Conservation (phyloP, 2,329 filamentous ascomycete genomes). For the Iodosphaeria phyllophila region DNA sequence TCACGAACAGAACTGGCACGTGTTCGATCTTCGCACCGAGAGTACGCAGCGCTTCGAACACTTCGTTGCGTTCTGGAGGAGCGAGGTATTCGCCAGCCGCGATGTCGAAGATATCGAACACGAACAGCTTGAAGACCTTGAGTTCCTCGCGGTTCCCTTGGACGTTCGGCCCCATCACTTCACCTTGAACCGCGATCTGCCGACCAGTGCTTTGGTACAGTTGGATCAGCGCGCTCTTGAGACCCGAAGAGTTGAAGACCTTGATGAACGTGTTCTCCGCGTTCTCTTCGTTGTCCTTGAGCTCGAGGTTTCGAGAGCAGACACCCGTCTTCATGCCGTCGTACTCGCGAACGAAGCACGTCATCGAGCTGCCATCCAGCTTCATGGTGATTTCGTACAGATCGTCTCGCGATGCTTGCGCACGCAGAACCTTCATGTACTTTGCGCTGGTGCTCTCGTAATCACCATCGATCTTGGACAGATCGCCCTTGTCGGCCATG, state of each 20-base stretch:
- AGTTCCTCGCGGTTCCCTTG: constrained; percentile 12
- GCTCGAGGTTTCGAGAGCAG: constrained; percentile 11
- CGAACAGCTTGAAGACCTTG: constrained; percentile 12
- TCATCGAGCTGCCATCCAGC: constrained; percentile 20
- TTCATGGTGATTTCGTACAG: constrained; percentile 20
- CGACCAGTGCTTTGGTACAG: constrained; percentile 6
- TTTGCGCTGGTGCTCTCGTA: too few relatives aligned
- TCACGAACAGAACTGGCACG: constrained; percentile 9
- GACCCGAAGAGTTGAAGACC: too few relatives aligned
- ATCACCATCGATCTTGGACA: too few relatives aligned
- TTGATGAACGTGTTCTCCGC: constrained; percentile 8
- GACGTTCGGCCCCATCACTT: constrained; percentile 12
- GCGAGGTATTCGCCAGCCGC: constrained; percentile 10
- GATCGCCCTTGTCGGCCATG: too few relatives aligned
- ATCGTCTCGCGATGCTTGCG: too few relatives aligned
- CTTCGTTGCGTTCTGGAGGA: constrained; percentile 10
- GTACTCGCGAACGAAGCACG: constrained; percentile 15
- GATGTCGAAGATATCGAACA: constrained; percentile 16
- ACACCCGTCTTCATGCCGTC: constrained; percentile 10
- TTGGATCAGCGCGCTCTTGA: constrained; percentile 6
- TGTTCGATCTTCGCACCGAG: too few relatives aligned
- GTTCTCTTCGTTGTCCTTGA: constrained; percentile 5
- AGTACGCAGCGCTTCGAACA: constrained; percentile 10
- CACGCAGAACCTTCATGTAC: too few relatives aligned
- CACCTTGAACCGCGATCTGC: constrained; percentile 13